Conservation (phyloP, 2,329 filamentous ascomycete genomes). For the Pseudonectria foliicola region DNA sequence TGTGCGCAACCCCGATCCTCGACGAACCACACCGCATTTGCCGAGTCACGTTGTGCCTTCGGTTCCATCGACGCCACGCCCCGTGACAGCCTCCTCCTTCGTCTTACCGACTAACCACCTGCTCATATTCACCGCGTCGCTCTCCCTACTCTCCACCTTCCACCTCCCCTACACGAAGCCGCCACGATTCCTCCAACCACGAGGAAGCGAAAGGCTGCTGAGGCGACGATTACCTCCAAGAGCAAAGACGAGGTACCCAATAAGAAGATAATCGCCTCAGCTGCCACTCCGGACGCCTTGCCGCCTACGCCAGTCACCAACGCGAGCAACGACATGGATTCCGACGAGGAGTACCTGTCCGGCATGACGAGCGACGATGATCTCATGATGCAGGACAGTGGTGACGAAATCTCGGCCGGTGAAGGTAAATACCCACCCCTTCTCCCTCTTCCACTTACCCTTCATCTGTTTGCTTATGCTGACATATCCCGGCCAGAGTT, state of each 20-base stretch:
- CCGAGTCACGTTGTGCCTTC: too few relatives aligned
- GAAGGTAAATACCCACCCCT: constrained; percentile 37
- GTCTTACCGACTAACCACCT: constrained; percentile 1
- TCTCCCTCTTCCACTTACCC: constrained; percentile 5
- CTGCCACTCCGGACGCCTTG: constrained; percentile 36
- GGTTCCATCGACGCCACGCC: too few relatives aligned
- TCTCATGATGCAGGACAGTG: constrained; percentile 63
- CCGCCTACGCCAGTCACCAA: constrained; percentile 53
- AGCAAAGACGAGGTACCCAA: constrained; percentile 35
- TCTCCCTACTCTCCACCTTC: background rate
- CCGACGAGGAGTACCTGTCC: constrained; percentile 90
- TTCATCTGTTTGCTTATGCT: constrained; percentile 7
- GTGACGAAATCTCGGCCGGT: constrained; percentile 55
- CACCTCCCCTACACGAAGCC: constrained; percentile 11
- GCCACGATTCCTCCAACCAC: constrained; percentile 54
- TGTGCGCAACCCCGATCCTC: too few relatives aligned
- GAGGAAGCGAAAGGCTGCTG: constrained; percentile 58
- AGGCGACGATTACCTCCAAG: constrained; percentile 50
- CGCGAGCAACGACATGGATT: constrained; percentile 70
- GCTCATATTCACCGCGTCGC: background rate
- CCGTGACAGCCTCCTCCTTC: too few relatives aligned
- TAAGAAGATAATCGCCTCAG: constrained; percentile 53
- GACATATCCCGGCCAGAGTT: constrained; percentile 38
- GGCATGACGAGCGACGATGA: constrained; percentile 68
- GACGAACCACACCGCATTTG: too few relatives aligned